Evolutionary conservation across 1,139 yeast species (phyloP).

Genomic region (Taiozyma onychis): DNA sequence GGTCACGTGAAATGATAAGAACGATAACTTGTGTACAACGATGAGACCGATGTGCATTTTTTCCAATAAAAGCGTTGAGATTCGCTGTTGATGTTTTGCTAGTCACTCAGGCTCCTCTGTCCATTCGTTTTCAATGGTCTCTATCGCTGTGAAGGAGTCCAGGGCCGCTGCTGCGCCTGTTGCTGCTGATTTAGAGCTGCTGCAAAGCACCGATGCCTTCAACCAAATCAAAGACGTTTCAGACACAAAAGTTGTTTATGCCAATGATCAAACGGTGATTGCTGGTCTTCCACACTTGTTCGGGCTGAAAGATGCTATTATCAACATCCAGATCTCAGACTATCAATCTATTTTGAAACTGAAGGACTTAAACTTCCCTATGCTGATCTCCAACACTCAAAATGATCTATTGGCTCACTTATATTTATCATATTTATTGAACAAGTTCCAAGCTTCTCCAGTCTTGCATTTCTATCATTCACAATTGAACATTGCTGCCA

Average conservation of each 20-base stretch:
- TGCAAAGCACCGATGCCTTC: constrained; percentile 8
- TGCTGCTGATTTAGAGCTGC: constrained; percentile 5
- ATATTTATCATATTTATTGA: constrained; percentile 50
- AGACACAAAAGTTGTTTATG: constrained; percentile 19
- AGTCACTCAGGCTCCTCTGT: too few relatives aligned
- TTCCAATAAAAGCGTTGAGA: background rate
- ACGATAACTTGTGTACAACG: background rate
- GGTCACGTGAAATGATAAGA: background rate
- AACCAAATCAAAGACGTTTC: constrained; percentile 3
- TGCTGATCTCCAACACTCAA: constrained; percentile 57
- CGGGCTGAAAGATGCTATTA: constrained; percentile 40
- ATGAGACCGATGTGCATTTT: background rate
- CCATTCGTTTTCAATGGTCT: background rate
- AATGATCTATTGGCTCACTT: constrained; percentile 49
- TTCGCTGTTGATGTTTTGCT: background rate
- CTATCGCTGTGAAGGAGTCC: constrained; percentile 5
- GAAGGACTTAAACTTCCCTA: constrained; percentile 60
- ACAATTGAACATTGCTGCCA: constrained; percentile 8
- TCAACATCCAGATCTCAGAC: constrained; percentile 63
- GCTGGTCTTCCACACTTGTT: constrained; percentile 58
- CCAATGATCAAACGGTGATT: constrained; percentile 51
- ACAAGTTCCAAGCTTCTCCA: constrained; percentile 42
- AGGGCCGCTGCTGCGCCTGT: constrained; percentile 3
- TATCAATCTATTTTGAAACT: constrained; percentile 30
- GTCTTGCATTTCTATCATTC: constrained; percentile 60